A percentile compares a stretch with the other conserved stretches of the same genome.
These are phyloP conservation scores for Neolecta irregularis DNA, from an alignment of 1,139 yeast genomes.

Conservation along the genomic window DNA sequence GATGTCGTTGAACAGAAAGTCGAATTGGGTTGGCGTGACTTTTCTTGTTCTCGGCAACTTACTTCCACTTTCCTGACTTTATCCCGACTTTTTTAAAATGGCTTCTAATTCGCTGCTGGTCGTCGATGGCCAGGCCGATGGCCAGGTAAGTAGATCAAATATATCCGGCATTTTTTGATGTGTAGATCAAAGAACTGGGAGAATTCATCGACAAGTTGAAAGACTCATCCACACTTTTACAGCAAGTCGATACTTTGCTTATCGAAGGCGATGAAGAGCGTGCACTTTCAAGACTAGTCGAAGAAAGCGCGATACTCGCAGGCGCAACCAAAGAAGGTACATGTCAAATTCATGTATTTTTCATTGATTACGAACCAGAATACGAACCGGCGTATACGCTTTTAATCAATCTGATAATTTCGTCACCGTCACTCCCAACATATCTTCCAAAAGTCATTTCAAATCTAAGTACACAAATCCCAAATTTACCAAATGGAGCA, in stretches of 20 bases:
- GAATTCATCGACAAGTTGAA: constrained; percentile 26
- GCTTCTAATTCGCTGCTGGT: too few relatives aligned
- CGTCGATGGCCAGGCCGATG: constrained; percentile 26
- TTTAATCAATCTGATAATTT: constrained; percentile 24
- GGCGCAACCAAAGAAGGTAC: constrained; percentile 23
- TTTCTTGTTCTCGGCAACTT: too few relatives aligned
- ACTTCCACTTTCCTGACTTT: too few relatives aligned
- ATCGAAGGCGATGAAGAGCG: constrained; percentile 21
- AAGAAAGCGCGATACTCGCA: constrained; percentile 21
- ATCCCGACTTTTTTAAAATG: too few relatives aligned
- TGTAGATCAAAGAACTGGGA: constrained; percentile 22
- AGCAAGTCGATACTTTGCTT: constrained; percentile 16
- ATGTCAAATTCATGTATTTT: neutral
- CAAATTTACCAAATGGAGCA: constrained; percentile 17
- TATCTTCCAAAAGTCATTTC: constrained; percentile 23
- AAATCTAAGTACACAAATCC: constrained; percentile 19
- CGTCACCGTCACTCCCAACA: constrained; percentile 23
- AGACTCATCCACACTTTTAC: constrained; percentile 17
- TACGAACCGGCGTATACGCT: constrained; percentile 31
- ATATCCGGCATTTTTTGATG: neutral
- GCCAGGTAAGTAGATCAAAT: constrained; percentile 20
- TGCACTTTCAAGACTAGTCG: constrained; percentile 24
- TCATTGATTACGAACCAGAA: constrained; percentile 17
- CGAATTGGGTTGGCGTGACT: too few relatives aligned
- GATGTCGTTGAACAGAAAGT: too few relatives aligned